Evolutionary conservation across 140 eudicot species (phyloP).

Genomic region (Cichorium intybus): DNA sequence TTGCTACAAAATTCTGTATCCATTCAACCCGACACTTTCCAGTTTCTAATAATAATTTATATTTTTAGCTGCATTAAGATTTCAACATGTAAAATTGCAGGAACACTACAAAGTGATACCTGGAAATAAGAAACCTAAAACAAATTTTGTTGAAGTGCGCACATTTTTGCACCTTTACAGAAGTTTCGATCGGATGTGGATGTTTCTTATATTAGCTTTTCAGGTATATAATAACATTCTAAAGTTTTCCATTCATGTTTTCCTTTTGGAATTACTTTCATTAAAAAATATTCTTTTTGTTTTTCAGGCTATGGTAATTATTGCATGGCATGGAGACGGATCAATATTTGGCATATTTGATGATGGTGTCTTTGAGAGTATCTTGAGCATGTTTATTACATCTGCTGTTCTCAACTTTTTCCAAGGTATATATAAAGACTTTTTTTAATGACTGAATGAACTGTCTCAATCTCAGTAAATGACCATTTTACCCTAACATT

Average conservation of each 20-base stretch:
- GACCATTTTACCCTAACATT: conserved; percentile 8
- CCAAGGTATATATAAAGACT: too few relatives aligned
- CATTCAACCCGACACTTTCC: conserved; percentile 15
- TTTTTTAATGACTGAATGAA: background rate
- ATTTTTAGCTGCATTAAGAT: background rate
- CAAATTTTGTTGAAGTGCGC: conserved; percentile 92
- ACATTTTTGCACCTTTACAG: conserved; percentile 90
- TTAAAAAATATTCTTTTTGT: background rate
- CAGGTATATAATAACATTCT: conserved; percentile 52
- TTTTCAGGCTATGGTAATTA: conserved; percentile 85
- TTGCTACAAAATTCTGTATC: conserved; percentile 40
- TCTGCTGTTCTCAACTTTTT: conserved; percentile 76
- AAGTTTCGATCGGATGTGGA: conserved; percentile 98
- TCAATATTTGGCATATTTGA: conserved; percentile 57
- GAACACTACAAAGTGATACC: conserved; percentile 37
- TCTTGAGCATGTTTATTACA: conserved; percentile 90
- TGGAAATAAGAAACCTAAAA: conserved; percentile 74
- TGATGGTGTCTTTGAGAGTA: conserved; percentile 53
- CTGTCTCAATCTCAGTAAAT: background rate
- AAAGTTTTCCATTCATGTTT: conserved; percentile 11
- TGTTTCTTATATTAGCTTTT: conserved; percentile 70
- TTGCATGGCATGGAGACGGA: conserved; percentile 85
- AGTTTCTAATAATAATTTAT: background rate
- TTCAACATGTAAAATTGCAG: conserved; percentile 36
- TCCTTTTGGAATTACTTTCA: background rate